Evolutionary conservation across 2,329 filamentous ascomycete genomes (phyloP), one percentile per base, ranked within the genome.

Genomic region (Tolypocladium paradoxum): DNA sequence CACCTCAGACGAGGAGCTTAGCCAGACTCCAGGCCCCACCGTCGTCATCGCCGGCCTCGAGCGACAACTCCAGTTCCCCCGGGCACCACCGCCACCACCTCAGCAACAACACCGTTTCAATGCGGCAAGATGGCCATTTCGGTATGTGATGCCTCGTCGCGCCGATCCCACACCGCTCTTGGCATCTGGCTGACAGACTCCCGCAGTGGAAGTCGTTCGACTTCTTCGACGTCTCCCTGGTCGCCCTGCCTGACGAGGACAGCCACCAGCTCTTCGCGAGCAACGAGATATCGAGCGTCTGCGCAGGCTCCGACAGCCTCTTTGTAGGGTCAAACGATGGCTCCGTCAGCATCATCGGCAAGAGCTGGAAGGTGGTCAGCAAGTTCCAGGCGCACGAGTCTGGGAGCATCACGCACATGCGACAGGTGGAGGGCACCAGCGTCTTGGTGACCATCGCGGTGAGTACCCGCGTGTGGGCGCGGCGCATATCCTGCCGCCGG

Each of bases 191-290:
- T 48, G 18, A 48, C 36, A 14, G 16, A 6, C 24, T 9, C 34
- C 33, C 11, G 22, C 61, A 96, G 92, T 97, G 93, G 92, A 96
- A 96, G 87, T 85, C 87, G 62, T 99, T 99, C 76, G 91, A 95
- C 79, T 99, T 99, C 84, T 97, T 99, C 81, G 90, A 96, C 73
- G 90, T 95, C 70, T 84, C 84, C 68, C 85, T 88, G 68, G 84
- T 96, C 70, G 83, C 86, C 65, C 79, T 91, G 63, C 81, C 81
- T 61, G 87, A 95, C 68, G 85, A 86, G 64, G 89, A 95, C 67
- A 86, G 83, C 67, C 83, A 84, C 61, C 79, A 83, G 65, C 79
- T 90, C 66, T 87, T 95, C 74, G 86, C 91, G 70, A 87, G 88
- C 79, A 82, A 81, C 67, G 89, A 90, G 61, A 84, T 95, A 55